Evolutionary conservation across 177 flowering plant species (phyloP), one percentile per base, ranked within the genome.

Genomic region (Vitis hybrid): DNA sequence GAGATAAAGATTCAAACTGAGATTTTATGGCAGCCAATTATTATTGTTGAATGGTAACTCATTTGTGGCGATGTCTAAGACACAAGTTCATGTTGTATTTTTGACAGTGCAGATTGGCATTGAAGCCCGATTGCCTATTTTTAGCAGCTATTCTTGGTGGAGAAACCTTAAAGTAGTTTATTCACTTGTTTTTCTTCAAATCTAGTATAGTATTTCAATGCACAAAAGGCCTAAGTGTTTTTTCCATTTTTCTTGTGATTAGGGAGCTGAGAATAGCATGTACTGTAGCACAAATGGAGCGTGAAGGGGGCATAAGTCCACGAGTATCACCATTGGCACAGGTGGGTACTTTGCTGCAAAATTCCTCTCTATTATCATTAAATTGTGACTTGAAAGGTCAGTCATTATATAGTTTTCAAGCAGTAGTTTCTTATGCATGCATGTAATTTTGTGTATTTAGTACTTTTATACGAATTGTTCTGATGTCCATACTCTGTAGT

Each of bases 251-350:
- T 35, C 66, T 46, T 60, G 64, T 67, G 15, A 69, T 15, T 60
- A 91, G 97, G 83, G 99, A 95, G 79, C 81, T 95, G 67, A 85
- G 97, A 77, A 87, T 95, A 75, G 96, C 98, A 49, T 93, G 98
- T 76, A 95, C 99, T 12, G 67, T 91, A 60, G 97, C 98, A 70
- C 97, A 95, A 66, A 90, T 95, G 91, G 99, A 93, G 80, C 92
- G 99, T 68, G 99, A 95, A 80, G 99, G 99, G 65, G 99, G 98
- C 71, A 91, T 93, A 67, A 91, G 97, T 78, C 94, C 98, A 64
- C 88, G 97, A 46, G 5, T 91, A 68, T 95, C 99, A 73, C 98
- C 99, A 60, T 80, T 95, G 78, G 99, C 98, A 49, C 98, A 95
- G 76, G 99, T 89, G 82, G 73, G 72, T 60, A 40, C 14, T 30